Evolutionary conservation across 1,139 yeast genomes (phyloP).

Genomic region (Blastobotrys serpentis): DNA sequence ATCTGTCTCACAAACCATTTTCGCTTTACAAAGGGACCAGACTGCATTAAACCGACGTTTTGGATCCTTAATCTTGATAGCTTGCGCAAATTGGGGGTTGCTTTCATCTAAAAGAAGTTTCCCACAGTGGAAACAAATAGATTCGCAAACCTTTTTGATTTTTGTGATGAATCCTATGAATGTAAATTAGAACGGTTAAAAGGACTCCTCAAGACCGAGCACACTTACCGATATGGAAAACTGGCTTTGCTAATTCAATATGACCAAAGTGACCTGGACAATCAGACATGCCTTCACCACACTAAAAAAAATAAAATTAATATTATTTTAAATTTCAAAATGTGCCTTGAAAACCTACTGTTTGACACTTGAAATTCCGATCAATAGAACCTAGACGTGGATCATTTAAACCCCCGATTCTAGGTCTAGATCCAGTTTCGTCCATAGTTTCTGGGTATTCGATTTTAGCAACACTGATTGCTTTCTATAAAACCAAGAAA

Average conservation of each 20-base stretch:
- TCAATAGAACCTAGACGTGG: conserved; percentile 97
- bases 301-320: conserved; percentile 37
- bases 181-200: conserved; percentile 7
- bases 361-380: conserved; percentile 95
- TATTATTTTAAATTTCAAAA: neutral
- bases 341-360: conserved; percentile 40
- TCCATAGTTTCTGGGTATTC: conserved; percentile 99
- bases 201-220: neutral
- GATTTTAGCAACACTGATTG: conserved; percentile 94
- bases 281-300: conserved; percentile 99
- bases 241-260: conserved; percentile 96
- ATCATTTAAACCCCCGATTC: conserved; percentile 95
- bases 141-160: conserved; percentile 92
- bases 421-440: conserved; percentile 89
- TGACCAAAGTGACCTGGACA: conserved; percentile 99
- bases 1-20: conserved; percentile 95
- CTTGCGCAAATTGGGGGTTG: conserved; percentile 82
- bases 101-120: conserved; percentile 80
- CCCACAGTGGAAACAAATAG: conserved; percentile 99
- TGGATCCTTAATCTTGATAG: conserved; percentile 86
- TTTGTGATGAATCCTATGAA: conserved; percentile 70
- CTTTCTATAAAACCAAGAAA: conserved; percentile 48
- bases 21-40: conserved; percentile 87
- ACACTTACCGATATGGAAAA: conserved; percentile 78
- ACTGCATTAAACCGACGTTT: conserved; percentile 95